A percentile compares a stretch with the other conserved stretches of the same genome.
phyloP scores from a whole-genome alignment of 306 rosid species.

The Rosa rugosa region DNA sequence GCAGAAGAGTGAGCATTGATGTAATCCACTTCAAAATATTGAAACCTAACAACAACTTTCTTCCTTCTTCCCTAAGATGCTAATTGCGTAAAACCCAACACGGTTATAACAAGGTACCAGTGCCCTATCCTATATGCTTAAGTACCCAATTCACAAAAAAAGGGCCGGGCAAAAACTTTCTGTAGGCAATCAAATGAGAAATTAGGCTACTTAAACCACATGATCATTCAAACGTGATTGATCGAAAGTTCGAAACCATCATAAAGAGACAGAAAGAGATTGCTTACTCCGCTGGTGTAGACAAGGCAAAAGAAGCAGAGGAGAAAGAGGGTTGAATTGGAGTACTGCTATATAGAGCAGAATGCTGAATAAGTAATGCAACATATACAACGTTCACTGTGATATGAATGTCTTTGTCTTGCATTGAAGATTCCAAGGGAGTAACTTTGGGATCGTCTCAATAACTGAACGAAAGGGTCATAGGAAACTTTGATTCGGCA shows the following conservation, averaged over 20 bases:
- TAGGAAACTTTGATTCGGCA: not conserved
- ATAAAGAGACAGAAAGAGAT: slow-evolving; percentile 16
- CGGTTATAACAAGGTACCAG: not conserved
- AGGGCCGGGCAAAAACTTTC: not conserved
- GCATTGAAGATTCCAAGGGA: slow-evolving; percentile 30
- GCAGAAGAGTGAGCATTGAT: not conserved
- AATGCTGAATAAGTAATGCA: not conserved
- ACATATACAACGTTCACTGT: not conserved
- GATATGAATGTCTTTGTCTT: not conserved
- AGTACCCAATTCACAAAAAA: not conserved
- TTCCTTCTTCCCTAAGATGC: not conserved
- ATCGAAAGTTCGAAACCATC: not conserved
- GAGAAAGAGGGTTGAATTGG: not conserved
- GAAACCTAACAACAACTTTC: not conserved
- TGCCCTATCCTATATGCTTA: too few species aligned
- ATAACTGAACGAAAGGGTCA: too few species aligned
- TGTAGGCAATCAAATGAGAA: slow-evolving; percentile 1
- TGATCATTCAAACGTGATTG: not conserved
- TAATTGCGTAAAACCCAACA: not conserved
- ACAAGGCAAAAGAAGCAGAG: slow-evolving; percentile 36
- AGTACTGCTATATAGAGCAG: not conserved
- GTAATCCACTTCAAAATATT: not conserved
- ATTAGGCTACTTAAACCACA: not conserved
- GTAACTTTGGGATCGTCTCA: not conserved
- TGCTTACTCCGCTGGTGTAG: slow-evolving; percentile 72